Evolutionary conservation across 176 grass and related monocot species (phyloP), one percentile per base, ranked within the genome.

Genomic region (Aegilops sharonensis): DNA sequence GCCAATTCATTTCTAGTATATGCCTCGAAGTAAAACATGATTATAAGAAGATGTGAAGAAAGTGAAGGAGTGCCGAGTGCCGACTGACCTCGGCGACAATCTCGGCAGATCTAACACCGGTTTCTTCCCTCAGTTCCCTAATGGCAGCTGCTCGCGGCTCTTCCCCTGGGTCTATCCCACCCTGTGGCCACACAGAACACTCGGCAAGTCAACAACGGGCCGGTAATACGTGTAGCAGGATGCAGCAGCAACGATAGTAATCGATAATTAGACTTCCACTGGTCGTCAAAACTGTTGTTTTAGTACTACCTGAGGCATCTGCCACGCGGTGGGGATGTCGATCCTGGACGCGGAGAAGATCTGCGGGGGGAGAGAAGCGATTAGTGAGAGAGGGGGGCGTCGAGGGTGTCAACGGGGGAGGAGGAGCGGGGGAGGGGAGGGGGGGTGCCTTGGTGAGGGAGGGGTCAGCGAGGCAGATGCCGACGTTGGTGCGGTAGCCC

Each of bases 61-160:
- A 43, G 81, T 66, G 77, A 20, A 73, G 37, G 66, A 73, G n/a
- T 9, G 2, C 9, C 8, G 24, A 25, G 10, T 70, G 2, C 17
- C 6, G 25, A 39, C 23, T 61, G 87, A 98, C 97, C 94, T 95
- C 97, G 9, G 90, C 83, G 29, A 98, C 54, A 8, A 95, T 92
- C 70, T 95, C 97, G 5, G 92, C 93, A 0, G 94, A 95, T 31
- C 88, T 94, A 56, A 98, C 94, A n/a, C 93, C 92, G 1, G 91
- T 95, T 88, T 98, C 96, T 75, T 98, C 96, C 79, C 86, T 92
- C 87, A 98, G 18, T 42, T 98, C 97, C 78, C 97, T 92, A 0
- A 87, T n/a, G 1, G 97, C 97, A 62, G 94, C 90, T 36, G 79
- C 84, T 72, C 81, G 89, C 11, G 92, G 85, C 66, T 98, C 92